These are phyloP conservation scores for Fusarium foetens DNA, from an alignment of 2,329 filamentous ascomycete genomes.

Conservation along the genomic window DNA sequence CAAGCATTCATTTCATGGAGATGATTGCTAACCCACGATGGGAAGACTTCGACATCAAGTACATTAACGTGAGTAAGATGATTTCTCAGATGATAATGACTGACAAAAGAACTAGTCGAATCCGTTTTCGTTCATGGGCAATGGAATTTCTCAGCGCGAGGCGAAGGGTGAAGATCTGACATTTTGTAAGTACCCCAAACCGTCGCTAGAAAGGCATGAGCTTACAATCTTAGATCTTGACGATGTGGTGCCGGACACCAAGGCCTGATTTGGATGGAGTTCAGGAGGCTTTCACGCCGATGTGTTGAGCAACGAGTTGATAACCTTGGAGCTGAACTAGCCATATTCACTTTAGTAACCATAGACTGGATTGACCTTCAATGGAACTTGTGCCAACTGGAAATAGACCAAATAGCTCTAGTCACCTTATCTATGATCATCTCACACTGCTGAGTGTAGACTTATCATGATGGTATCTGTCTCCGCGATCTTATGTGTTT, in stretches of 20 bases:
- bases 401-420: too few relatives aligned
- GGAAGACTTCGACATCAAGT: background rate
- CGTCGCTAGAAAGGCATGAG: background rate
- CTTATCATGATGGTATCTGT: too few relatives aligned
- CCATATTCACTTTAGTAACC: too few relatives aligned
- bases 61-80: background rate
- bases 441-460: too few relatives aligned
- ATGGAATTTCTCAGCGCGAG: background rate
- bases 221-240: background rate
- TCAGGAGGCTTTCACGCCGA: background rate
- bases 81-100: accelerated
- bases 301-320: too few relatives aligned
- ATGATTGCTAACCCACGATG: background rate
- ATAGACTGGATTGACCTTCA: too few relatives aligned
- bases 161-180: background rate
- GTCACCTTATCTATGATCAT: too few relatives aligned
- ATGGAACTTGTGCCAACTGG: too few relatives aligned
- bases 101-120: background rate
- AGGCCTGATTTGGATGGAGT: background rate
- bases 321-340: too few relatives aligned
- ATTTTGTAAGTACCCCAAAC: background rate
- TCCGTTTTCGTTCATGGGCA: background rate
- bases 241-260: accelerated
- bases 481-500: background rate
- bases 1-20: background rate